These are phyloP conservation scores for Asterophora parasitica DNA, from an alignment of 768 basidiomycete species.

Conservation along the genomic window DNA sequence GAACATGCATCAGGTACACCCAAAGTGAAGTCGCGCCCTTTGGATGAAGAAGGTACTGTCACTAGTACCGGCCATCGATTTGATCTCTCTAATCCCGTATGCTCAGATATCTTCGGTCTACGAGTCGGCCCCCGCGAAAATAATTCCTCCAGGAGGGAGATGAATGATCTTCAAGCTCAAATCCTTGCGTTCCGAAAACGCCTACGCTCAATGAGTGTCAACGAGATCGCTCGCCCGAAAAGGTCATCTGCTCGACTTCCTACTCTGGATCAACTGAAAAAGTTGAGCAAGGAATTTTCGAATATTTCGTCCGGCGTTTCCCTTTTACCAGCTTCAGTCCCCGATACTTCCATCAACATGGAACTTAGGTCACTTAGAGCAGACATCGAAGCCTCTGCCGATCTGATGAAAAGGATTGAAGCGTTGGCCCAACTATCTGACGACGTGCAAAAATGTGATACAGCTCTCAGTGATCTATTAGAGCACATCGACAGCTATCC, in stretches of 20 bases:
- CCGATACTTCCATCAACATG: slow-evolving; percentile 40
- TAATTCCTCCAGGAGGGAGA: slow-evolving; percentile 30
- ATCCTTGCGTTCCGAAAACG: slow-evolving; percentile 55
- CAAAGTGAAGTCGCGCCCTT: not conserved
- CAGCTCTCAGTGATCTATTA: slow-evolving; percentile 76
- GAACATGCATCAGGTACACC: slow-evolving; percentile 2
- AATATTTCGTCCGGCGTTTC: slow-evolving; percentile 41
- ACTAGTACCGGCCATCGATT: not conserved
- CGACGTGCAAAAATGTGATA: slow-evolving; percentile 55
- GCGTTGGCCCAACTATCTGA: slow-evolving; percentile 51
- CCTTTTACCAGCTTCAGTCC: slow-evolving; percentile 38
- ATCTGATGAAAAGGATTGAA: slow-evolving; percentile 46
- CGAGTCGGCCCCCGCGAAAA: slow-evolving; percentile 30
- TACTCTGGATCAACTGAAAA: slow-evolving; percentile 39
- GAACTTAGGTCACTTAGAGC: slow-evolving; percentile 57
- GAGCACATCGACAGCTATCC: slow-evolving; percentile 87
- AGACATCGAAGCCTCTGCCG: slow-evolving; percentile 52
- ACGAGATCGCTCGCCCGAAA: slow-evolving; percentile 44
- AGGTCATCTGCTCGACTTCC: slow-evolving; percentile 46
- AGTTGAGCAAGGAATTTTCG: slow-evolving; percentile 43
- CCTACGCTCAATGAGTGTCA: slow-evolving; percentile 57
- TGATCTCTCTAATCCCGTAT: not conserved
- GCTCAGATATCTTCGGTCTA: slow-evolving; percentile 55
- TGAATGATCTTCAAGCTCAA: slow-evolving; percentile 40
- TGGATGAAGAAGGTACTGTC: slow-evolving; percentile 9